phyloP scores from a whole-genome alignment of 192 early-diverging fungal genomes.

The Piromyces finnis region DNA sequence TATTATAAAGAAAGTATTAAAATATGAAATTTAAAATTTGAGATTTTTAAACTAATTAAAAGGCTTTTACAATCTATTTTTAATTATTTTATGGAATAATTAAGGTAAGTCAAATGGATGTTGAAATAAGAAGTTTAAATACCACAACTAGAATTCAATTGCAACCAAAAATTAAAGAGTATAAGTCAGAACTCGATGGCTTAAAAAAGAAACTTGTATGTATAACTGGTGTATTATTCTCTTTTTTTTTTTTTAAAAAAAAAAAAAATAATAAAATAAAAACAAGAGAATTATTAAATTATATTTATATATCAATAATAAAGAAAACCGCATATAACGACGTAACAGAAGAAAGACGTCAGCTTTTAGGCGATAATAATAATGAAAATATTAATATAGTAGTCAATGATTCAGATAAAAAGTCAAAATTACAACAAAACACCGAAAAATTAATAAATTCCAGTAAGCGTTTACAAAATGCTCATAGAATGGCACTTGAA shows the following conservation, averaged over 20 bases:
- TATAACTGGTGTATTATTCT: no score
- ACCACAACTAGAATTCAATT: conserved; percentile 39
- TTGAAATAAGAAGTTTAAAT: conserved; percentile 65
- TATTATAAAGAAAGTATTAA: no score
- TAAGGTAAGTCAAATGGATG: conserved; percentile 80
- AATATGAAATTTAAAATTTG: no score
- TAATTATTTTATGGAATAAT: no score
- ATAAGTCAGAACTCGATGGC: conserved; percentile 65
- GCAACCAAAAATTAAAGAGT: conserved; percentile 42
- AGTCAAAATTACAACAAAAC: conserved; percentile 56
- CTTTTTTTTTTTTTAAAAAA: not conserved
- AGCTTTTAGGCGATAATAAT: conserved; percentile 28
- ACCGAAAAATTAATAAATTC: conserved; percentile 71
- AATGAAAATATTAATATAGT: conserved; percentile 23
- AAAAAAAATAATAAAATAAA: not conserved
- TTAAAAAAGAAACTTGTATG: conserved; percentile 58
- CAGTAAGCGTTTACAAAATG: conserved; percentile 63
- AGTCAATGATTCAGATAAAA: conserved; percentile 50
- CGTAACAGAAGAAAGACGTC: conserved; percentile 30
- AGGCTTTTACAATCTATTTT: no score
- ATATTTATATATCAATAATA: conserved; percentile 29
- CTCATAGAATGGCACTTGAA: conserved; percentile 76
- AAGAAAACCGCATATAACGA: conserved; percentile 15
- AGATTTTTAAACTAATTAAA: no score
- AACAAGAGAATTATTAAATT: conserved; percentile 19